A percentile compares a stretch with the other conserved stretches of the same genome.
Evolutionary conservation across 805 yeast species (phyloP).

Genomic region (Lipomyces starkeyi): DNA sequence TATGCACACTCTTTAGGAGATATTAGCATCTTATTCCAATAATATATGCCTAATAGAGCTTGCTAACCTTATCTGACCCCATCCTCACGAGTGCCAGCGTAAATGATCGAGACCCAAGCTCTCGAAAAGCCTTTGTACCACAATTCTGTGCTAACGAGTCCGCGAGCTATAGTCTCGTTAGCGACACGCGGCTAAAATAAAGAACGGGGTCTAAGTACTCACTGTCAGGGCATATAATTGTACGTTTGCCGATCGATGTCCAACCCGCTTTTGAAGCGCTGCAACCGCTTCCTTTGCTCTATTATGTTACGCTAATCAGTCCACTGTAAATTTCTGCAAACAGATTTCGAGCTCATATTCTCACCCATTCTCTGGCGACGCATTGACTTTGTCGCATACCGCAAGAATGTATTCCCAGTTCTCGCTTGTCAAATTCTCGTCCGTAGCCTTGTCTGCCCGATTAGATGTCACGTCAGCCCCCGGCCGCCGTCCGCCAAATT

Average conservation of each 20-base stretch:
- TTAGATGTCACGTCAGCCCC: neutral
- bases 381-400: slow-evolving; percentile 69
- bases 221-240: slow-evolving; percentile 60
- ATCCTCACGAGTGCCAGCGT: slow-evolving; percentile 57
- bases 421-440: slow-evolving; percentile 64
- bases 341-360: neutral
- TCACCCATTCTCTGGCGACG: slow-evolving; percentile 61
- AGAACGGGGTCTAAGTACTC: slow-evolving; percentile 6
- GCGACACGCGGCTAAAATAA: neutral
- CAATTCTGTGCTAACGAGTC: slow-evolving; percentile 76
- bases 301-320: neutral
- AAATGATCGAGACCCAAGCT: slow-evolving; percentile 63
- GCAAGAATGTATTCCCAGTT: slow-evolving; percentile 70
- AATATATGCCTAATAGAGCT: neutral
- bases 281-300: slow-evolving; percentile 53
- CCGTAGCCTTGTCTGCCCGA: slow-evolving; percentile 59
- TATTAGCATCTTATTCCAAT: neutral
- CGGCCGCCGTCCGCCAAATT: neutral
- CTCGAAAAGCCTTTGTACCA: slow-evolving; percentile 69
- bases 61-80: slow-evolving; percentile 52
- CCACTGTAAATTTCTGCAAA: neutral
- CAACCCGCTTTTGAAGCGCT: slow-evolving; percentile 56
- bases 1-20: slow-evolving; percentile 55
- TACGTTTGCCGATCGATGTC: slow-evolving; percentile 65
- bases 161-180: slow-evolving; percentile 43